phyloP scores from a whole-genome alignment of 306 rosid species.

The Vigna nakashimae region DNA sequence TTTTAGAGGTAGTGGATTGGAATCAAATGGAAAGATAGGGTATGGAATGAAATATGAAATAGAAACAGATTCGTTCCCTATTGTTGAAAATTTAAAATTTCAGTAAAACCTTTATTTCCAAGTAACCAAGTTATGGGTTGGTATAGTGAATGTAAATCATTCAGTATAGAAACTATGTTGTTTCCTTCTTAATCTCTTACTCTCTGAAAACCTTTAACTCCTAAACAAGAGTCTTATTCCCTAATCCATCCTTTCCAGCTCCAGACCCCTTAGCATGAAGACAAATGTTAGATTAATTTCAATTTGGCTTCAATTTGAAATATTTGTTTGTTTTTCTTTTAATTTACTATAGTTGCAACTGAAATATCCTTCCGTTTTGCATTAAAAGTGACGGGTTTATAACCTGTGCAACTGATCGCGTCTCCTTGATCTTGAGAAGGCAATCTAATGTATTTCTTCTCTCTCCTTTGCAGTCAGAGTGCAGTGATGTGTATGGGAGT shows the following conservation, averaged over 20 bases:
- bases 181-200: not conserved
- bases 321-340: not conserved
- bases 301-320: conserved; percentile 1
- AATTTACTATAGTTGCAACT: conserved; percentile 15
- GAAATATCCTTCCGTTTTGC: conserved; percentile 12
- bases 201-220: not conserved
- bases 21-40: not conserved
- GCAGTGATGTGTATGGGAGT: conserved; percentile 95
- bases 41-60: not conserved
- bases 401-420: conserved; percentile 14
- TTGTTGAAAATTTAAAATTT: not conserved
- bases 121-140: conserved; percentile 10
- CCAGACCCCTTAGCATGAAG: not conserved
- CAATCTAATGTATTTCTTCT: conserved; percentile 44
- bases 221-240: not conserved
- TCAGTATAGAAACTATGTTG: not conserved
- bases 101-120: conserved; percentile 6
- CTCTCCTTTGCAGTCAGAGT: conserved; percentile 57
- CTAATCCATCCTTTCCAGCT: not conserved
- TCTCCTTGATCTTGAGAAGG: conserved; percentile 29
- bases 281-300: not conserved
- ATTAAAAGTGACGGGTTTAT: conserved; percentile 24
- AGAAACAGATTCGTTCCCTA: not conserved
- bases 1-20: not conserved
- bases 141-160: not conserved